phyloP scores from a whole-genome alignment of 805 yeast genomes.

The Cyberlindnera sargentensis region DNA sequence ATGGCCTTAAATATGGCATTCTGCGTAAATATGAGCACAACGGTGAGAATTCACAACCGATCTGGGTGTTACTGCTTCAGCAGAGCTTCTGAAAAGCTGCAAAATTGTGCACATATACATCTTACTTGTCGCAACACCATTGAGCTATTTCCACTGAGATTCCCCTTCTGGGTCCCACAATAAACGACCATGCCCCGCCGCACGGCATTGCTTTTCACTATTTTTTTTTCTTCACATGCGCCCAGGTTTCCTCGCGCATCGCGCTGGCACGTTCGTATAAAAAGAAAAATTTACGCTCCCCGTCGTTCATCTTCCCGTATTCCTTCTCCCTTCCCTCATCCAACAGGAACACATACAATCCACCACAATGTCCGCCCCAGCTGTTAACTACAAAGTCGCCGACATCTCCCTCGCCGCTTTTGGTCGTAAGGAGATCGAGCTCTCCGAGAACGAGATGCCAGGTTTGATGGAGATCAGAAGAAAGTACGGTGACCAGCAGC shows the following conservation, averaged over 20 bases:
- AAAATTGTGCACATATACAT: too few relatives aligned
- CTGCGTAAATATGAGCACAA: background rate
- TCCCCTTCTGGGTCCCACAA: too few relatives aligned
- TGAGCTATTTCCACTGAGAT: too few relatives aligned
- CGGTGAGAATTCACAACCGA: background rate
- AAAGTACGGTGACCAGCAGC: conserved; percentile 86
- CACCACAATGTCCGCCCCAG: conserved; percentile 46
- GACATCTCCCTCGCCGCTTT: conserved; percentile 98
- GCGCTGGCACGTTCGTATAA: background rate
- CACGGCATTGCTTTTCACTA: background rate
- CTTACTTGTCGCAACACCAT: too few relatives aligned
- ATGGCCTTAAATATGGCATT: background rate
- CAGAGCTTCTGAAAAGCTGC: too few relatives aligned
- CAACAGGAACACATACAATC: background rate
- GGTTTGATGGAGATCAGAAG: conserved; percentile 97
- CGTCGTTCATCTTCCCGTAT: background rate
- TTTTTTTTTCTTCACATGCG: background rate
- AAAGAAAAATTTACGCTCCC: background rate
- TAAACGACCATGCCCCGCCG: too few relatives aligned
- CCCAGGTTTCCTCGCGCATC: background rate
- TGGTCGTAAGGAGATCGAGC: conserved; percentile 98
- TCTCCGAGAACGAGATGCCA: conserved; percentile 99
- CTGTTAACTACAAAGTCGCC: conserved; percentile 86
- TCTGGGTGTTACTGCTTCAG: too few relatives aligned
- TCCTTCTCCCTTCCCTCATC: background rate